Evolutionary conservation across 73 alveolate species (phyloP).

Genomic region (Stentor roeselii): DNA sequence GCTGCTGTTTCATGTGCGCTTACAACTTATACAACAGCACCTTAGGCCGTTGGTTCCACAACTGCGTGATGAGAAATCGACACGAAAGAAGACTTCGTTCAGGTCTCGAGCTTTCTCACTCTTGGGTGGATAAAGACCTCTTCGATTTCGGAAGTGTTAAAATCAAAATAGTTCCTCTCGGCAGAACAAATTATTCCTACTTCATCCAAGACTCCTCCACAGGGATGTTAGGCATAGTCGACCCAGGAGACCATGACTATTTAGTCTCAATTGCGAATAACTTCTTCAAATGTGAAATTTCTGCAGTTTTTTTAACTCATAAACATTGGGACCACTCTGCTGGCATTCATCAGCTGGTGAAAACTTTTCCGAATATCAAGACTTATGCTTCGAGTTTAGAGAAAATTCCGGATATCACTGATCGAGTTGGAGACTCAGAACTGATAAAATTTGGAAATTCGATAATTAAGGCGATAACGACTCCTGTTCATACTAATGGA

Average conservation of each 20-base stretch:
- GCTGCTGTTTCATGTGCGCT: constrained; percentile 11
- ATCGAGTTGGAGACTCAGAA: not conserved
- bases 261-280: constrained; percentile 2
- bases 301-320: not conserved
- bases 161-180: constrained; percentile 14
- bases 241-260: constrained; percentile 26
- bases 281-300: not conserved
- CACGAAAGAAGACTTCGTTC: constrained; percentile 19
- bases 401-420: not conserved
- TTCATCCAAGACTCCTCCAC: constrained; percentile 17
- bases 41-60: constrained; percentile 20
- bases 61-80: constrained; percentile 18
- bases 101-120: not conserved
- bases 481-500: constrained; percentile 21
- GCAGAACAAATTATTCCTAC: constrained; percentile 17
- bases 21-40: constrained; percentile 2
- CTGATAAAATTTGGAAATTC: not conserved
- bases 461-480: not conserved
- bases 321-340: constrained; percentile 27
- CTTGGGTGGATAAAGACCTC: constrained; percentile 15
- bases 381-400: not conserved
- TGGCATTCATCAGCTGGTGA: not conserved
- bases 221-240: not conserved
- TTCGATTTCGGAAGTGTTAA: not conserved
- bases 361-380: not conserved